A percentile compares a stretch with the other conserved stretches of the same genome.
phyloP scores from a whole-genome alignment of 306 rosid species.

The Castanopsis chinensis region DNA sequence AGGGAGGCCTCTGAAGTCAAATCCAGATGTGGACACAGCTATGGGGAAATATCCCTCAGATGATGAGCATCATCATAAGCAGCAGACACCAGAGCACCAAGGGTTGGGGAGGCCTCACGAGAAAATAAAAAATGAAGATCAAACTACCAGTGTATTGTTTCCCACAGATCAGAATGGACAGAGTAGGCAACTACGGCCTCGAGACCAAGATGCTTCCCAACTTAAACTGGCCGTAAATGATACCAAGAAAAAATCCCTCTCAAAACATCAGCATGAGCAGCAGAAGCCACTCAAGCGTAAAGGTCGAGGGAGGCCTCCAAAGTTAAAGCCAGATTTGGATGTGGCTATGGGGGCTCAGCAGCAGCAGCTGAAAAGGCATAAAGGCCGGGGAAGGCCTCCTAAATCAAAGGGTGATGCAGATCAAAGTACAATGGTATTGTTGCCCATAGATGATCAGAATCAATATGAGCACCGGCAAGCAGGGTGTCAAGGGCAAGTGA shows the following conservation, averaged over 20 bases:
- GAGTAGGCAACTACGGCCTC: neutral
- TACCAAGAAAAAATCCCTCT: neutral
- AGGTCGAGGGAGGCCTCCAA: conserved; percentile 2
- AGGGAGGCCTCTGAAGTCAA: conserved; percentile 16
- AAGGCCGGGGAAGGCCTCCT: neutral
- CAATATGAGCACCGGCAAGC: neutral
- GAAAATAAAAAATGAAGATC: neutral
- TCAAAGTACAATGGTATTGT: neutral
- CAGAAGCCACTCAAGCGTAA: neutral
- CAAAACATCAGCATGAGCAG: neutral
- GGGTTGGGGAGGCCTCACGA: neutral
- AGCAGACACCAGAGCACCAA: neutral
- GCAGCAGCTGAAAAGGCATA: neutral
- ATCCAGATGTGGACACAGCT: neutral
- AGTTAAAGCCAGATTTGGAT: conserved; percentile 3
- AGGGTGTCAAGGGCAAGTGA: neutral
- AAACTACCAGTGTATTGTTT: neutral
- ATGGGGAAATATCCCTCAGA: neutral
- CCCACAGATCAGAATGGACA: neutral
- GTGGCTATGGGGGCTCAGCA: neutral
- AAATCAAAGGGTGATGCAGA: neutral
- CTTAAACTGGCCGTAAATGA: neutral
- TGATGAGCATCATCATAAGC: neutral
- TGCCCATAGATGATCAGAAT: neutral
- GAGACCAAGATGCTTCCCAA: conserved; percentile 10